Evolutionary conservation across 2,329 filamentous ascomycete species (phyloP), one percentile per base, ranked within the genome.

Genomic region (Aspergillus clavatus): DNA sequence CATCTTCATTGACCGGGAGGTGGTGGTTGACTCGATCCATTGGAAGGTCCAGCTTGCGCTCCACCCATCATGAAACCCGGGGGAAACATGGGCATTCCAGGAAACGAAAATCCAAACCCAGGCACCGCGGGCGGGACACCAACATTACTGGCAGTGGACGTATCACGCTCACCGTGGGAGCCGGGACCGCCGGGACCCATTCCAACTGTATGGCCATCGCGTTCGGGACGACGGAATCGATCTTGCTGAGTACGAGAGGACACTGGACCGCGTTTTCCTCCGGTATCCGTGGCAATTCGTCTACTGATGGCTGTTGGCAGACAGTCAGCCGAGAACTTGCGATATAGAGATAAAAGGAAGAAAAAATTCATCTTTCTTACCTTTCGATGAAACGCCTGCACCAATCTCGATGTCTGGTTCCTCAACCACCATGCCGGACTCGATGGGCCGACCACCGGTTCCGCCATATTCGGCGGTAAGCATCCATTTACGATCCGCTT

Each of bases 361-460:
- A 26, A 28, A 27, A 19, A 41, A 21, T n/a, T 40, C 45, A 45
- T 50, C 63, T 38, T 65, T 50, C 63, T 38, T 65, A 76, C 76
- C 89, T 75, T 98, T 98, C 35, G 89, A 96, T 14, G 90, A 96
- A 11, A 98, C 94, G 45, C 93, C 93, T 14, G 91, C 90, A 42
- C 93, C 93, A 46, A 98, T 98, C 69, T 98, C 93, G 58, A 98
- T 98, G 63, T 98, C 93, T 3, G 93, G 93, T 70, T 98, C 93
- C 66, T 98, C 93, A 21, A 98, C 86, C 5, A 90, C 86, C 71
- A 98, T 81, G 33, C 90, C 89, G 11, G 80, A 75, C 61, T 89
- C 84, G 49, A 98, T 88, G 2, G 82, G 73, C 45, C 80, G 79
- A 44, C 91, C 93, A 45, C 91, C 93, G 51, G 88, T 95, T 43